These are phyloP conservation scores for Cryphonectria nitschkei DNA, from an alignment of 2,329 filamentous ascomycete species.

Conservation along the genomic window DNA sequence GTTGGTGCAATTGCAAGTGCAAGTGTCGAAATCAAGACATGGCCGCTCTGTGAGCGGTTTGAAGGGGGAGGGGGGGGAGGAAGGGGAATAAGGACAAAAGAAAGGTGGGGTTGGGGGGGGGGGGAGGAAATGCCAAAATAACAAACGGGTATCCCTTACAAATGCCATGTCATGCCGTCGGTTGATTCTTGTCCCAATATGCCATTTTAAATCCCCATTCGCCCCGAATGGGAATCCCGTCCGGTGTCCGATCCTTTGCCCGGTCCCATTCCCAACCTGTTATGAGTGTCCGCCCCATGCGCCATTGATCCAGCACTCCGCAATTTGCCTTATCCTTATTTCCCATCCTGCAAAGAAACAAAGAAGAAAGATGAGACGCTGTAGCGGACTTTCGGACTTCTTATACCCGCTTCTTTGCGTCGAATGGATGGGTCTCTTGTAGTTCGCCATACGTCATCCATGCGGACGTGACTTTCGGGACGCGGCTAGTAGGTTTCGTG, in stretches of 20 bases:
- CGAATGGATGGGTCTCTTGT: not conserved
- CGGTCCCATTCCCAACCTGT: slow-evolving; percentile 19
- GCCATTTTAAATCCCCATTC: slow-evolving; percentile 16
- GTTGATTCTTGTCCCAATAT: slow-evolving; percentile 25
- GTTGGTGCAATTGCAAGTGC: slow-evolving; percentile 9
- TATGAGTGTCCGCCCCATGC: slow-evolving; percentile 24
- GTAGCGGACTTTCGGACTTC: not conserved
- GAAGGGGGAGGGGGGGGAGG: too few species aligned
- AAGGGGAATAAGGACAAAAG: too few species aligned
- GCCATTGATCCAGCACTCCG: slow-evolving; percentile 27
- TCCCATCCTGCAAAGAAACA: slow-evolving; percentile 3
- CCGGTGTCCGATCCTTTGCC: slow-evolving; percentile 12
- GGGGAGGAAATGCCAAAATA: slow-evolving; percentile 21
- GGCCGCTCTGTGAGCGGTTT: not conserved
- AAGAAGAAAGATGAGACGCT: not conserved
- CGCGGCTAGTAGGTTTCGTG: not conserved
- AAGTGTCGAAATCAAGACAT: not conserved
- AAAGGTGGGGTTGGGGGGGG: not conserved
- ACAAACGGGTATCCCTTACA: slow-evolving; percentile 33
- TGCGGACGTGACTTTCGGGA: not conserved
- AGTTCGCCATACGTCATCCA: not conserved
- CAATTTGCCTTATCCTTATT: slow-evolving; percentile 19
- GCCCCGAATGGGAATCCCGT: slow-evolving; percentile 10
- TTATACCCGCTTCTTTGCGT: not conserved
- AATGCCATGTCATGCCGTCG: slow-evolving; percentile 32